Conservation (phyloP, 1,284 basidiomycete genomes). For the Cutaneotrichosporon daszewskae region DNA sequence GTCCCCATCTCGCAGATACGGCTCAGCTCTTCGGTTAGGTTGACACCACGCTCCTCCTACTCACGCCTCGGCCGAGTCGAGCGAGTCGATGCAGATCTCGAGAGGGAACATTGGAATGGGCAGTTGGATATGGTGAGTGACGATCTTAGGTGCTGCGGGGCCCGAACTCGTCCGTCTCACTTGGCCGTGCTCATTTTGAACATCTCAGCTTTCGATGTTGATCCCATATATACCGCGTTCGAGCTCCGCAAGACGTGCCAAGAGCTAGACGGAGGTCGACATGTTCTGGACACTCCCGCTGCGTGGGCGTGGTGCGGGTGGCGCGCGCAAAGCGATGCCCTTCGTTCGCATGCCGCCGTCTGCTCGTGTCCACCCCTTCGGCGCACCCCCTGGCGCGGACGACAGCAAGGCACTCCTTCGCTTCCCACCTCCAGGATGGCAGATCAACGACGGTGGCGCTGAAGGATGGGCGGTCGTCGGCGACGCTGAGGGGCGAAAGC, state of each 20-base stretch:
- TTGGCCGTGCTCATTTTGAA: neutral
- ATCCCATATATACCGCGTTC: too few relatives aligned
- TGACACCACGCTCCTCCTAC: neutral
- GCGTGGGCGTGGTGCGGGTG: neutral
- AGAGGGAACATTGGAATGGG: slow-evolving; percentile 40
- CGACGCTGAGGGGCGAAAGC: slow-evolving; percentile 53
- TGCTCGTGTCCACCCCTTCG: slow-evolving; percentile 34
- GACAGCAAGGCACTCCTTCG: slow-evolving; percentile 26
- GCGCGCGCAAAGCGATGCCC: slow-evolving; percentile 12
- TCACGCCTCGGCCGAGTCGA: slow-evolving; percentile 56
- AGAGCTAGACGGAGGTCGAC: neutral
- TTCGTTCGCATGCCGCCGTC: slow-evolving; percentile 34
- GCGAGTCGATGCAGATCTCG: slow-evolving; percentile 73
- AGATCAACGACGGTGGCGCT: slow-evolving; percentile 51
- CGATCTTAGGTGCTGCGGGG: neutral
- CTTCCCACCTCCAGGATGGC: slow-evolving; percentile 58
- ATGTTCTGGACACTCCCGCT: slow-evolving; percentile 4
- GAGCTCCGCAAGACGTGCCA: too few relatives aligned
- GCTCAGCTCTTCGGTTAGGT: slow-evolving; percentile 12
- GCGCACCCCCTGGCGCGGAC: slow-evolving; percentile 18
- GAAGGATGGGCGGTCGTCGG: slow-evolving; percentile 65
- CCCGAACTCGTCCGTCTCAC: neutral
- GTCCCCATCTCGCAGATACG: slow-evolving; percentile 11
- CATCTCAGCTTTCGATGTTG: too few relatives aligned
- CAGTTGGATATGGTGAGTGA: neutral